Conservation (phyloP, 352 stramenopile species). For the Ophiocytium majus region DNA sequence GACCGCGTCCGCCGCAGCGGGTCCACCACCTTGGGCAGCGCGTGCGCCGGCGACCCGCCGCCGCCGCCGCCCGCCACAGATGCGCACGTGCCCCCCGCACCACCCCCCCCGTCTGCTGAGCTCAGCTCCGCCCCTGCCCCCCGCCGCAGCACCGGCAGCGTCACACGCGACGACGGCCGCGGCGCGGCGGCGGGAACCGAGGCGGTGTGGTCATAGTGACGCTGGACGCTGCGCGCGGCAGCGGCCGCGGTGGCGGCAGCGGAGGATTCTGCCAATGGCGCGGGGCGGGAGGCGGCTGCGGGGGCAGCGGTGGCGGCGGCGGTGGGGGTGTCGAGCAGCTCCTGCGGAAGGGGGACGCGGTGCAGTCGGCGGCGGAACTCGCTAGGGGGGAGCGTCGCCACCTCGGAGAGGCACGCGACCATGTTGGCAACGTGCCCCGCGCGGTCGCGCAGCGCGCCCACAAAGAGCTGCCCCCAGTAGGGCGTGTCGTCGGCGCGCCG, state of each 20-base stretch:
- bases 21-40: constrained; percentile 29
- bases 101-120: no score
- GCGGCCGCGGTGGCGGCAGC: not conserved
- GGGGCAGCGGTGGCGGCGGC: no score
- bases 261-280: no score
- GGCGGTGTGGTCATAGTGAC: not conserved
- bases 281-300: no score
- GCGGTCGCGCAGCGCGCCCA: constrained; percentile 69
- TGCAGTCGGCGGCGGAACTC: constrained; percentile 46
- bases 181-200: no score
- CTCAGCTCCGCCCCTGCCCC: no score
- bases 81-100: no score
- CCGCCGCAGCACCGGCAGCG: no score
- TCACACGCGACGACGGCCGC: not conserved
- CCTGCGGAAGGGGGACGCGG: not conserved
- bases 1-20: constrained; percentile 32
- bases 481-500: constrained; percentile 76
- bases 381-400: constrained; percentile 39
- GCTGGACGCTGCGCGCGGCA: not conserved
- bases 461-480: constrained; percentile 80
- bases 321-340: not conserved
- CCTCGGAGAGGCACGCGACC: constrained; percentile 59
- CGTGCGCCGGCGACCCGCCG: not conserved
- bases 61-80: not conserved
- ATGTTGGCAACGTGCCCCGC: constrained; percentile 69